Conservation (phyloP, 2,329 filamentous ascomycete species). For the Aspergillus sp. region DNA sequence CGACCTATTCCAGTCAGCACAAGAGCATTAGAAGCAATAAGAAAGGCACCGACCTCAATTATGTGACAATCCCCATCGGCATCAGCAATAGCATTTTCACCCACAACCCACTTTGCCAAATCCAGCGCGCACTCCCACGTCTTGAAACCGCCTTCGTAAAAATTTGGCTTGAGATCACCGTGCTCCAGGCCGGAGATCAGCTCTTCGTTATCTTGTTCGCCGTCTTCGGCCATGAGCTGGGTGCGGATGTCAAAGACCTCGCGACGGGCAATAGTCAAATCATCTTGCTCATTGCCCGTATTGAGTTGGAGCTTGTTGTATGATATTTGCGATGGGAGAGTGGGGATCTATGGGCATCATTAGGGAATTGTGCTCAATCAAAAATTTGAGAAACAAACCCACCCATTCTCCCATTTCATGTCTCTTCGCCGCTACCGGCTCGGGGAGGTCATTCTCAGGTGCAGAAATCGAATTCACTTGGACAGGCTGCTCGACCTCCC, state of each 20-base stretch:
- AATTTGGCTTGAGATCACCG: slow-evolving; percentile 52
- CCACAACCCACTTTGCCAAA: slow-evolving; percentile 40
- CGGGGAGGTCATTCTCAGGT: slow-evolving; percentile 16
- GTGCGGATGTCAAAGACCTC: slow-evolving; percentile 59
- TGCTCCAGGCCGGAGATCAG: slow-evolving; percentile 45
- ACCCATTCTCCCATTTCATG: slow-evolving; percentile 45
- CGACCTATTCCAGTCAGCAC: slow-evolving; percentile 37
- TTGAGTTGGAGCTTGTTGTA: slow-evolving; percentile 48
- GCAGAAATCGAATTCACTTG: slow-evolving; percentile 6
- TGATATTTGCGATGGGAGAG: slow-evolving; percentile 53
- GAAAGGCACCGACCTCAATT: slow-evolving; percentile 25
- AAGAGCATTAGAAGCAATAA: neutral
- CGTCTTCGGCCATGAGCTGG: slow-evolving; percentile 56
- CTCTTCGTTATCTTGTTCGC: slow-evolving; percentile 35
- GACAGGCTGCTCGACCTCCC: slow-evolving; percentile 17
- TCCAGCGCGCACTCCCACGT: slow-evolving; percentile 62
- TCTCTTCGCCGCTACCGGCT: slow-evolving; percentile 29
- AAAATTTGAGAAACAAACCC: slow-evolving; percentile 20
- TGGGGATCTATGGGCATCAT: slow-evolving; percentile 39
- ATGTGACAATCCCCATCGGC: slow-evolving; percentile 31
- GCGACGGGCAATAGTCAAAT: slow-evolving; percentile 45
- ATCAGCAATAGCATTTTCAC: slow-evolving; percentile 11
- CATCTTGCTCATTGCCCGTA: slow-evolving; percentile 8
- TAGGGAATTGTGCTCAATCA: neutral
- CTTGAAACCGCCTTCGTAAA: slow-evolving; percentile 64